Evolutionary conservation across 148 eudicot species (phyloP).

Genomic region (Pouteria glomerata): DNA sequence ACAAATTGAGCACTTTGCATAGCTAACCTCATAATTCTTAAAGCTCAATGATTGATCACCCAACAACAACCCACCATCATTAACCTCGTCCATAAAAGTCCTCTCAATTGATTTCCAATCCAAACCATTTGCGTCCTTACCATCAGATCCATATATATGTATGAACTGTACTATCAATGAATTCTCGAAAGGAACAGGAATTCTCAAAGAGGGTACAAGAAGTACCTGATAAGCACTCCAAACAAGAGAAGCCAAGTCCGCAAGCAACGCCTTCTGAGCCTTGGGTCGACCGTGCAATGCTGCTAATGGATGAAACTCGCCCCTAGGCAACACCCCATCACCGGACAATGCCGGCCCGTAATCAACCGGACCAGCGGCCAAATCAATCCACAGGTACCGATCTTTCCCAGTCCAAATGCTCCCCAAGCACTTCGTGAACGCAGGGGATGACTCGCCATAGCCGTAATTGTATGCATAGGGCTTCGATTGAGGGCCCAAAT

Average conservation of each 20-base stretch:
- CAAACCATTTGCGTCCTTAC: conserved; percentile 42
- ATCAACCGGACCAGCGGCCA: conserved; percentile 87
- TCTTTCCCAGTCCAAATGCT: conserved; percentile 57
- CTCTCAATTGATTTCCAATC: conserved; percentile 70
- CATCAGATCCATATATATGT: conserved; percentile 44
- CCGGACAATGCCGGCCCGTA: conserved; percentile 92
- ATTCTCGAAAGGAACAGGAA: conserved; percentile 77
- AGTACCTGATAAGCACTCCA: conserved; percentile 87
- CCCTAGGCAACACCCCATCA: conserved; percentile 75
- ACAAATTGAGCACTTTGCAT: conserved; percentile 64
- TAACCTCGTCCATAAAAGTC: conserved; percentile 58
- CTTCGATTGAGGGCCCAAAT: conserved; percentile 48
- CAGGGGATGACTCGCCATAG: conserved; percentile 51
- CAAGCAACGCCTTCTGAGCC: conserved; percentile 57
- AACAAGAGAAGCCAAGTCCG: conserved; percentile 81
- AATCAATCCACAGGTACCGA: conserved; percentile 79
- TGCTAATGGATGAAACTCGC: conserved; percentile 78
- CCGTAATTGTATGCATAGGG: conserved; percentile 67
- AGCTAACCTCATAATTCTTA: conserved; percentile 59
- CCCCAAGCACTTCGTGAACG: conserved; percentile 61
- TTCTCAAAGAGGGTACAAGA: conserved; percentile 77
- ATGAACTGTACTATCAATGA: conserved; percentile 62
- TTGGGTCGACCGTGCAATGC: conserved; percentile 64
- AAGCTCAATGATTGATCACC: conserved; percentile 70
- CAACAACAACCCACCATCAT: conserved; percentile 55